These are phyloP conservation scores for Dictyostelium citrinum DNA, from an alignment of 78 protist species.

Conservation along the genomic window DNA sequence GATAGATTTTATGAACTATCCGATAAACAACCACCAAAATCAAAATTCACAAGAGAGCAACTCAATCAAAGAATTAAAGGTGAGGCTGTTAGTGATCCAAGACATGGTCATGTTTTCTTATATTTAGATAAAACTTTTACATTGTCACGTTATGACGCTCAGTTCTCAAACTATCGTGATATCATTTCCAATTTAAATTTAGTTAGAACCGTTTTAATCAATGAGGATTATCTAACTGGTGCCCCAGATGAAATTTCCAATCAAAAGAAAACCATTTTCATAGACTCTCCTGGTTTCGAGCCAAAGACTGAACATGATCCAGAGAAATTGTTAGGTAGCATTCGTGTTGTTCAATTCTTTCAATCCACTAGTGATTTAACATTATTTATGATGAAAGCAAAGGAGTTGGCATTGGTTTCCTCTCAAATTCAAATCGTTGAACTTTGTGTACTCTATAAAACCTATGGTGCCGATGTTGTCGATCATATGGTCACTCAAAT, in stretches of 20 bases:
- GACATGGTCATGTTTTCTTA: constrained; percentile 75
- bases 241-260: constrained; percentile 35
- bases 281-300: constrained; percentile 77
- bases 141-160: constrained; percentile 70
- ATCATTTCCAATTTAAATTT: constrained; percentile 56
- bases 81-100: constrained; percentile 67
- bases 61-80: constrained; percentile 11
- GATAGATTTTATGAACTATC: constrained; percentile 32
- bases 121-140: constrained; percentile 61
- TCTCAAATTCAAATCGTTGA: constrained; percentile 70
- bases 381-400: constrained; percentile 73
- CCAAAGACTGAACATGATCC: constrained; percentile 54
- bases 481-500: constrained; percentile 74
- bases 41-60: constrained; percentile 43
- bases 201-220: constrained; percentile 52
- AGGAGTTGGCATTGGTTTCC: constrained; percentile 53
- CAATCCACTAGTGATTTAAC: constrained; percentile 67
- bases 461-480: constrained; percentile 62
- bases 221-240: constrained; percentile 78
- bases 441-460: constrained; percentile 57
- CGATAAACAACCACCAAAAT: background rate
- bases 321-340: constrained; percentile 49
- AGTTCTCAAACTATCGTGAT: constrained; percentile 46
- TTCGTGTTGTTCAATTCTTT: constrained; percentile 65
- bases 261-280: constrained; percentile 63